Evolutionary conservation across 441 rosid genomes (phyloP), one percentile per base, ranked within the genome.

Genomic region (Raphanus hybrid): DNA sequence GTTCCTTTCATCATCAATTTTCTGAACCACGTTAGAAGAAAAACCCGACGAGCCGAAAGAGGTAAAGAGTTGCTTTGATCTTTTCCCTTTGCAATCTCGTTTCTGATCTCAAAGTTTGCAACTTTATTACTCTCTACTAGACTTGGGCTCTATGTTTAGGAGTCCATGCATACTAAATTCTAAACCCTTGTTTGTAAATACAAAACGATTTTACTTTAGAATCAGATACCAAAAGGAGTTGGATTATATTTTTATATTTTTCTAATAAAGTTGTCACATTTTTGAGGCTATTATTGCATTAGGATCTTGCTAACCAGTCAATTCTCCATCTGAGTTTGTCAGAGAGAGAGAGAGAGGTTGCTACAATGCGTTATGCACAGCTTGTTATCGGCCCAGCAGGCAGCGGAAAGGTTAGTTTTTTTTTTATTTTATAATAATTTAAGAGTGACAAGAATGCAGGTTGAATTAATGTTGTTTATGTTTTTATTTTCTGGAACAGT

Each of bases 311-410:
- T 63, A 6, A 39, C 12, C 50, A 37, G 27, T 62, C 20, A 32
- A 62, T 66, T 58, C 39, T 5, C 81, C 1, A 69, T 74, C 71
- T 85, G 84, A 82, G 54, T 78, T 74, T 10, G 61, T 48, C n/a
- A n/a, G 69, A 18, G 71, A 60, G 8, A 8, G 67, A 60, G 8
- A 8, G 69, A 12, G 32, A 26, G 60, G 67, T 58, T 15, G 65
- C 39, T 48, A 9, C 9, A 72, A 89, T 89, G 92, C 91, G 92
- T 58, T 91, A 89, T 41, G 92, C 92, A 16, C 94, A 91, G 73
- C 89, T 85, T 64, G 91, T 89, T 41, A 88, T 89, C 2, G 92
- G 85, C 63, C 92, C 91, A 34, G 91, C 89, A 0, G 89, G 91
- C 70, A 87, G 93, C 65, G 93, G 91, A 43, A 89, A 88, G 98